These are phyloP conservation scores for Xylariaceae sp. DNA, from an alignment of 2,329 filamentous ascomycete species.

Conservation along the genomic window DNA sequence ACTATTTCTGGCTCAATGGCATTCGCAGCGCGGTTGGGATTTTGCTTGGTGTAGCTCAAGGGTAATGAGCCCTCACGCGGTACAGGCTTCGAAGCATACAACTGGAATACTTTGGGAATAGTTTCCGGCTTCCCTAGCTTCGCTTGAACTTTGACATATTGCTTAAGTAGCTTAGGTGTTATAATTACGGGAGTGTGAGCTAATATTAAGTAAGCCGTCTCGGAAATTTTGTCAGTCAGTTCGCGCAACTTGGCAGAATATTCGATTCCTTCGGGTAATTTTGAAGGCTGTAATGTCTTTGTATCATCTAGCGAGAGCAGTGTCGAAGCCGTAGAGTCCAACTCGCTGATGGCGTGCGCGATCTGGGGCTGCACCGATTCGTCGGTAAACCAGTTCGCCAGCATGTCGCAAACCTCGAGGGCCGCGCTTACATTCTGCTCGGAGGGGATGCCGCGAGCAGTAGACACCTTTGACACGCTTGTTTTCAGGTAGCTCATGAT, in stretches of 20 bases:
- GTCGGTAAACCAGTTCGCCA: constrained; percentile 42
- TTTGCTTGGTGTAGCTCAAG: constrained; percentile 66
- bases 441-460: constrained; percentile 35
- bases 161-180: constrained; percentile 71
- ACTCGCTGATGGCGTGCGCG: constrained; percentile 40
- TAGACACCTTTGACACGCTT: constrained; percentile 34
- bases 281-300: constrained; percentile 18
- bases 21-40: constrained; percentile 71
- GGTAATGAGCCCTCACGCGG: constrained; percentile 66
- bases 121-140: constrained; percentile 75
- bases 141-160: constrained; percentile 80
- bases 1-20: constrained; percentile 77
- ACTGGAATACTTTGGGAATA: constrained; percentile 78
- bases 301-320: constrained; percentile 45
- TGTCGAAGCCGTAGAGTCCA: constrained; percentile 47
- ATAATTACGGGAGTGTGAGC: constrained; percentile 81
- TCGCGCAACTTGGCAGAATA: constrained; percentile 47
- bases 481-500: constrained; percentile 40
- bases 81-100: constrained; percentile 84
- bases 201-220: constrained; percentile 72
- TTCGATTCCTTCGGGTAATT: constrained; percentile 24
- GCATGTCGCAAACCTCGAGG: constrained; percentile 38
- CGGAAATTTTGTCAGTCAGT: constrained; percentile 60
- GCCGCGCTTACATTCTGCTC: constrained; percentile 40
- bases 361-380: constrained; percentile 41